phyloP scores from a whole-genome alignment of 768 basidiomycete genomes.

The Suillus plorans region DNA sequence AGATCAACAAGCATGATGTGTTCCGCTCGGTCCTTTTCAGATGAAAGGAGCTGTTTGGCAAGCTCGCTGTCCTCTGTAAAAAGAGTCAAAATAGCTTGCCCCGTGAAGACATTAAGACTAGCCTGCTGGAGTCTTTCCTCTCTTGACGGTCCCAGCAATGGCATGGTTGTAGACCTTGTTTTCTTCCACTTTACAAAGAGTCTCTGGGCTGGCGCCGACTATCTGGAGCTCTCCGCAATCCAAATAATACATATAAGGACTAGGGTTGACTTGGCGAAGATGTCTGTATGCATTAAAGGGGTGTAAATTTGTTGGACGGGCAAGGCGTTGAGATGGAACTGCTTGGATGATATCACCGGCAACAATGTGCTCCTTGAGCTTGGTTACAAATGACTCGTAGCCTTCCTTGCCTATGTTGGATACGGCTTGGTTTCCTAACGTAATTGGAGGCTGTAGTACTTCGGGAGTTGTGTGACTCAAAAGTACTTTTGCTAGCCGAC shows the following conservation, averaged over 20 bases:
- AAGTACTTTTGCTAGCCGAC: conserved; percentile 74
- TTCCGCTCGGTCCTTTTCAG: conserved; percentile 95
- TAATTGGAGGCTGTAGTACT: conserved; percentile 60
- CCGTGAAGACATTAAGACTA: conserved; percentile 22
- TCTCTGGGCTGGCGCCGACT: conserved; percentile 98
- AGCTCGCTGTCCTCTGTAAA: conserved; percentile 83
- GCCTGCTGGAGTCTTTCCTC: conserved; percentile 89
- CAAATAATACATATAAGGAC: conserved; percentile 98
- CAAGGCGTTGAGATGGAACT: conserved; percentile 90
- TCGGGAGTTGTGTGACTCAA: conserved; percentile 55
- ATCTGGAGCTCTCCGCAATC: conserved; percentile 92
- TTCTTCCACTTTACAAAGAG: conserved; percentile 90
- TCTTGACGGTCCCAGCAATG: conserved; percentile 90
- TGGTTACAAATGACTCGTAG: conserved; percentile 89
- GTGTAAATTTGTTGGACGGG: conserved; percentile 83
- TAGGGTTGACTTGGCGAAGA: conserved; percentile 92
- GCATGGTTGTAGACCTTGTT: conserved; percentile 97
- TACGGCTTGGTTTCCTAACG: conserved; percentile 64
- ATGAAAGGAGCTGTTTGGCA: conserved; percentile 70
- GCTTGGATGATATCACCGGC: conserved; percentile 99
- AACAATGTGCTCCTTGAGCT: conserved; percentile 90
- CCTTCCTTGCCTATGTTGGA: conserved; percentile 95
- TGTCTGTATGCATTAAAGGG: conserved; percentile 98
- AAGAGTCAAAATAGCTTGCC: conserved; percentile 11
- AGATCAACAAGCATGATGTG: conserved; percentile 99